Evolutionary conservation across 805 yeast genomes (phyloP).

Genomic region (Osmozyma mogii): DNA sequence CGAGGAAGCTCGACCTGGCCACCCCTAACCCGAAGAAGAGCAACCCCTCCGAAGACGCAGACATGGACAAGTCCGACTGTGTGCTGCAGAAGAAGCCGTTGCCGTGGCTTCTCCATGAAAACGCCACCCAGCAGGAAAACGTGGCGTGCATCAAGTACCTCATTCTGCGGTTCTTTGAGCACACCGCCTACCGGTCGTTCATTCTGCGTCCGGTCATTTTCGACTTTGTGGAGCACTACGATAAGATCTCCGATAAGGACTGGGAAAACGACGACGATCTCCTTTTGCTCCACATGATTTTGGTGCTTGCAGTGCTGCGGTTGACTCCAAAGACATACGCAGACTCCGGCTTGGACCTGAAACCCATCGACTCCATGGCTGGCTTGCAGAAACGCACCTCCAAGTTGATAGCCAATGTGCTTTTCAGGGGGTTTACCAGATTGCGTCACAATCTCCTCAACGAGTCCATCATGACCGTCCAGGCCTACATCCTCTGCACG

Average conservation of each 20-base stretch:
- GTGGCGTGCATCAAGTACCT: conserved; percentile 23
- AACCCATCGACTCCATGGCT: conserved; percentile 8
- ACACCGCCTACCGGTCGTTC: conserved; percentile 33
- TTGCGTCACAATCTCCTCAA: conserved; percentile 39
- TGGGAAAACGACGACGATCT: conserved; percentile 47
- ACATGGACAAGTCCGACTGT: conserved; percentile 1
- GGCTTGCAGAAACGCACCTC: conserved; percentile 13
- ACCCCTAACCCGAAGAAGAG: conserved; percentile 2
- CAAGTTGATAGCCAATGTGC: conserved; percentile 14
- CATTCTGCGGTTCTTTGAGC: conserved; percentile 36
- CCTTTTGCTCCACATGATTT: conserved; percentile 36
- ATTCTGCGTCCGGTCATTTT: conserved; percentile 25
- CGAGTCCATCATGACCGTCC: conserved; percentile 42
- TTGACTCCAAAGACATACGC: conserved; percentile 23
- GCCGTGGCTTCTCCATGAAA: conserved; percentile 17
- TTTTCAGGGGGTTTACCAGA: conserved; percentile 35
- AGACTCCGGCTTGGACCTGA: conserved; percentile 5
- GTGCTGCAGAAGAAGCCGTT: conserved; percentile 22
- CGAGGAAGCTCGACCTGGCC: background rate
- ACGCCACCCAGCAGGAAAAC: conserved; percentile 16
- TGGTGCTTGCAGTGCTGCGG: conserved; percentile 33
- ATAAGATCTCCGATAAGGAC: conserved; percentile 19
- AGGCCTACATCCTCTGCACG: conserved; percentile 43
- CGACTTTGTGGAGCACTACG: conserved; percentile 31
- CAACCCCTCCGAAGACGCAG: background rate